Evolutionary conservation across 1,139 yeast species (phyloP), one percentile per base, ranked within the genome.

Genomic region (Suhomyces ambrosiae): DNA sequence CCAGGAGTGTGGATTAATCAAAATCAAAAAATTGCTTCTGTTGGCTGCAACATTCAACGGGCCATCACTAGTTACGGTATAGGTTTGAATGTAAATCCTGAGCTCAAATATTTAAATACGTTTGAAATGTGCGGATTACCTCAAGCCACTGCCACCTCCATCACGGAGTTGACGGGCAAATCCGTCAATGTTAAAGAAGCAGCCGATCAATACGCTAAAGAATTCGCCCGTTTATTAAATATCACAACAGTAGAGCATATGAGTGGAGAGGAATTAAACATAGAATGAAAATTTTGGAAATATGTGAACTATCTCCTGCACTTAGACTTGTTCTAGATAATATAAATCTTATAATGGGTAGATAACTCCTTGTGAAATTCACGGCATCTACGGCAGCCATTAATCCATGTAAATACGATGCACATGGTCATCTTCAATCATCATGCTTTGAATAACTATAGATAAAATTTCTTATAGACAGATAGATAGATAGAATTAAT

Each of bases 41-140:
- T 94, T 8, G 98, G 98, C 0, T 78, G 92, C 34, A 89, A 89
- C 52, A 82, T 92, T 13, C 82, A 89, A 46, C 68, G 96, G 42
- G 82, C 87, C 11, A 75, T 94, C 27, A 87, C 97, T 0, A 81
- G 94, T 1, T 96, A 89, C 61, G 98, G 99, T 0, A 71, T 90
- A 10, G 88, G 94, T 1, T 72, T 94, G 32, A 94, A 94, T 54
- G 82, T 87, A 2, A 50, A 56, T 25, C 90, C 96, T 0, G 88
- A 89, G 48, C 69, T 88, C 38, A 71, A 76, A 30, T 86, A 74
- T 62, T 75, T 90, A 53, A 84, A 87, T 45, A 63, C 74, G 0
- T 73, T 86, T 48, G 82, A 80, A 9, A 88, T 95, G 74, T 94
- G 98, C 64, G 98, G 98, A 1, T 67, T 90, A 29, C 80, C 85